phyloP scores from a whole-genome alignment of 768 basidiomycete genomes.

The Macrolepiota fuliginosa region DNA sequence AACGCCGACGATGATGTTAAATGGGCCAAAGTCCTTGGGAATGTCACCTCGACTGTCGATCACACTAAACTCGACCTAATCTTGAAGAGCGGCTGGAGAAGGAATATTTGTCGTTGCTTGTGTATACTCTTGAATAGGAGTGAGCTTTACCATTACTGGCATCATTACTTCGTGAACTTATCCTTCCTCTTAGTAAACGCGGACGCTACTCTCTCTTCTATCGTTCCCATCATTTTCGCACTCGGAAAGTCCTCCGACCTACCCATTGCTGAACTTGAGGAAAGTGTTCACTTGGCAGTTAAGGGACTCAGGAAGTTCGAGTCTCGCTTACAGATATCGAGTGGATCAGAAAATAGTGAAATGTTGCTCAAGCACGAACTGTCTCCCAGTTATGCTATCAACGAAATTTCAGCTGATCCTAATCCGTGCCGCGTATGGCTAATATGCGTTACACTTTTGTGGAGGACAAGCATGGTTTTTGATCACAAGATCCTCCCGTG shows the following conservation, averaged over 20 bases:
- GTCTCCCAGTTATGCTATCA: not conserved
- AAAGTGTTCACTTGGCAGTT: not conserved
- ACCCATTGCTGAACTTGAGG: not conserved
- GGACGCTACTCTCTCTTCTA: not conserved
- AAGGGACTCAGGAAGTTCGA: not conserved
- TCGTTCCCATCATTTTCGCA: not conserved
- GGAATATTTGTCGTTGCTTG: constrained; percentile 7
- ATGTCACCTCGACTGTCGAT: constrained; percentile 53
- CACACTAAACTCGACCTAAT: constrained; percentile 42
- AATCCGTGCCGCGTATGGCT: not conserved
- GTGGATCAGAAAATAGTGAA: not conserved
- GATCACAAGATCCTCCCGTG: not conserved
- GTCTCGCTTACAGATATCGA: not conserved
- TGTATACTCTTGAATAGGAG: not conserved
- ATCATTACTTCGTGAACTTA: not conserved
- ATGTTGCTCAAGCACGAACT: not conserved
- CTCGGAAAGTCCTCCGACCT: not conserved
- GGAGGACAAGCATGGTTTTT: constrained; percentile 3
- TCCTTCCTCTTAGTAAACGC: not conserved
- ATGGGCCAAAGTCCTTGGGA: constrained; percentile 68
- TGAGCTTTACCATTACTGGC: not conserved
- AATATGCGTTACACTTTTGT: constrained; percentile 1
- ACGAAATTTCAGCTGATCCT: not conserved
- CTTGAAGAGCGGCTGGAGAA: not conserved
- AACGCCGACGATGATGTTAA: constrained; percentile 41